phyloP scores from a whole-genome alignment of 805 yeast genomes.

The Candida argentea region DNA sequence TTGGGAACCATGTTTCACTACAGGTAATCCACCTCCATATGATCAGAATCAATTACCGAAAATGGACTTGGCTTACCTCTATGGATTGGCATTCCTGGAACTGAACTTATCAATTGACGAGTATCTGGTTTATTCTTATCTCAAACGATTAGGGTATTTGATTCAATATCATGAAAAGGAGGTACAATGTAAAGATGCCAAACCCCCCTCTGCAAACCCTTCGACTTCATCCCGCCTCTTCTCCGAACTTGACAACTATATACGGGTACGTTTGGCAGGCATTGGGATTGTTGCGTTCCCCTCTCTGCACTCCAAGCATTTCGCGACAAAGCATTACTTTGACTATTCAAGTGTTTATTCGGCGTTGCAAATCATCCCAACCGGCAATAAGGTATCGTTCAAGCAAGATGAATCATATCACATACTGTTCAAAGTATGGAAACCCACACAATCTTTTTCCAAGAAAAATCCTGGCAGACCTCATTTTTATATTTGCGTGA shows the following conservation, averaged over 20 bases:
- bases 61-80: slow-evolving; percentile 55
- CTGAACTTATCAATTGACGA: slow-evolving; percentile 34
- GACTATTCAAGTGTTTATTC: slow-evolving; percentile 12
- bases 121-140: slow-evolving; percentile 59
- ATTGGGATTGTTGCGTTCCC: slow-evolving; percentile 10
- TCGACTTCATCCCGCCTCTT: too few species aligned
- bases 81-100: slow-evolving; percentile 37
- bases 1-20: slow-evolving; percentile 12
- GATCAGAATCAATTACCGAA: slow-evolving; percentile 44
- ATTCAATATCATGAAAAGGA: slow-evolving; percentile 18
- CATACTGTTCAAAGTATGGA: slow-evolving; percentile 68
- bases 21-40: slow-evolving; percentile 30
- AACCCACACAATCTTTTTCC: slow-evolving; percentile 62
- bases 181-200: not conserved
- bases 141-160: slow-evolving; percentile 72
- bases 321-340: slow-evolving; percentile 16
- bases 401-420: not conserved
- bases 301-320: slow-evolving; percentile 9
- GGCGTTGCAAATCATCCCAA: slow-evolving; percentile 10
- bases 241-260: not conserved
- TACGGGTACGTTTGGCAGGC: not conserved
- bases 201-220: not conserved
- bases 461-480: slow-evolving; percentile 64
- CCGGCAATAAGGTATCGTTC: not conserved
- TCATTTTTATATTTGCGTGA: slow-evolving; percentile 61